These are phyloP conservation scores for Tilletia caries DNA, from an alignment of 1,284 basidiomycete species.

Conservation along the genomic window DNA sequence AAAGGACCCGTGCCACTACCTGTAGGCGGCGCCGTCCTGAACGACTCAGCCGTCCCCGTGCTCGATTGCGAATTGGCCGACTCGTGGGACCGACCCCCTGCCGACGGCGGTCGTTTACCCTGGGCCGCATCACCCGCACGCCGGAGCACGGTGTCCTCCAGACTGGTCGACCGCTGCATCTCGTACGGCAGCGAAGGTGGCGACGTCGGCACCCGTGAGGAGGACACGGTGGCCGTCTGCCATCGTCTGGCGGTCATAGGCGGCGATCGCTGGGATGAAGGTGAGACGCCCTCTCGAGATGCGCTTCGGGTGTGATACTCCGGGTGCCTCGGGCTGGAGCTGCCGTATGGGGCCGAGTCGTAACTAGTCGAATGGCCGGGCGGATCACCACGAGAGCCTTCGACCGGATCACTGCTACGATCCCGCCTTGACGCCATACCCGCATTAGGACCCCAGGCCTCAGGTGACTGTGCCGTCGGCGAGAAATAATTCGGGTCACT, in stretches of 20 bases:
- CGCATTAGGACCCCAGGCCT: background rate
- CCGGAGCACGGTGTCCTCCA: background rate
- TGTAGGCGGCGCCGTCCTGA: background rate
- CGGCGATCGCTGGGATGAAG: background rate
- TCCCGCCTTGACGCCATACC: background rate
- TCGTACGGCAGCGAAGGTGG: background rate
- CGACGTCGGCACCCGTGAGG: background rate
- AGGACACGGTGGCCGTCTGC: background rate
- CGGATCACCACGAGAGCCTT: background rate
- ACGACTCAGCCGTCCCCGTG: background rate
- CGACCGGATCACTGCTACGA: conserved; percentile 12
- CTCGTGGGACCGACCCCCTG: background rate
- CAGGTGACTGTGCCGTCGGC: background rate
- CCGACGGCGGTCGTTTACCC: background rate
- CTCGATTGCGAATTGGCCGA: conserved; percentile 1
- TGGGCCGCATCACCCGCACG: background rate
- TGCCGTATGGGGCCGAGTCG: background rate
- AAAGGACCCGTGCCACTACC: background rate
- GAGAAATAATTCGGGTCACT: background rate
- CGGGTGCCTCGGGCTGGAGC: too few species aligned
- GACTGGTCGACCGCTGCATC: background rate
- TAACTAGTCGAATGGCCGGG: background rate
- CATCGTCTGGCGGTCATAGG: background rate
- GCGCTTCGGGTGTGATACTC: background rate
- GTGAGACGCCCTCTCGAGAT: background rate